A percentile compares a stretch with the other conserved stretches of the same genome.
phyloP scores from a whole-genome alignment of 1,139 yeast species.

The Suhomyces yuchorum region DNA sequence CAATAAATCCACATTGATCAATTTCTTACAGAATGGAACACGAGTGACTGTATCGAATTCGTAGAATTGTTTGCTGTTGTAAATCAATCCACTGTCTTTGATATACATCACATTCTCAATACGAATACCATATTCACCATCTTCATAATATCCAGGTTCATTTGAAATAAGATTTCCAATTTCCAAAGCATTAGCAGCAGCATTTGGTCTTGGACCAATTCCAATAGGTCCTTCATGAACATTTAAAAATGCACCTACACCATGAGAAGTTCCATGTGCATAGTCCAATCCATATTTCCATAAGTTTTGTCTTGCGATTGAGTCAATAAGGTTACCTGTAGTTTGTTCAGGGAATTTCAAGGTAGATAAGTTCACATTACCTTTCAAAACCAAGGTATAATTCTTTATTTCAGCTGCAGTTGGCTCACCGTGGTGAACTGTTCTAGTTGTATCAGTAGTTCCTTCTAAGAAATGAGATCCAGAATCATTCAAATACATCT shows the following conservation, averaged over 20 bases:
- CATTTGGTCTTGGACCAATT: conserved; percentile 66
- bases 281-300: conserved; percentile 91
- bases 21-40: conserved; percentile 81
- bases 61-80: conserved; percentile 57
- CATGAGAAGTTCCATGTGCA: conserved; percentile 97
- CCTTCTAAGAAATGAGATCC: conserved; percentile 96
- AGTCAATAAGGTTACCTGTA: conserved; percentile 80
- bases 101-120: conserved; percentile 83
- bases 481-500: conserved; percentile 84
- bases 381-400: conserved; percentile 90
- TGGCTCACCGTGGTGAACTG: conserved; percentile 79
- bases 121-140: conserved; percentile 90
- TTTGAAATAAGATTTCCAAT: conserved; percentile 84
- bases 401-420: conserved; percentile 65
- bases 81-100: conserved; percentile 47
- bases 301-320: conserved; percentile 83
- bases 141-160: conserved; percentile 96
- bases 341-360: conserved; percentile 86
- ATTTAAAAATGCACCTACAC: conserved; percentile 89
- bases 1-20: conserved; percentile 62
- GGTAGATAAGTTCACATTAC: conserved; percentile 78
- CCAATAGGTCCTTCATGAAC: conserved; percentile 98
- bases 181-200: conserved; percentile 49
- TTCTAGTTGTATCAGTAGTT: conserved; percentile 95
- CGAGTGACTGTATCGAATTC: conserved; percentile 83